Base-by-base conservation (phyloP, 805 yeast genomes). In the Cyberlindnera petersonii region DNA sequence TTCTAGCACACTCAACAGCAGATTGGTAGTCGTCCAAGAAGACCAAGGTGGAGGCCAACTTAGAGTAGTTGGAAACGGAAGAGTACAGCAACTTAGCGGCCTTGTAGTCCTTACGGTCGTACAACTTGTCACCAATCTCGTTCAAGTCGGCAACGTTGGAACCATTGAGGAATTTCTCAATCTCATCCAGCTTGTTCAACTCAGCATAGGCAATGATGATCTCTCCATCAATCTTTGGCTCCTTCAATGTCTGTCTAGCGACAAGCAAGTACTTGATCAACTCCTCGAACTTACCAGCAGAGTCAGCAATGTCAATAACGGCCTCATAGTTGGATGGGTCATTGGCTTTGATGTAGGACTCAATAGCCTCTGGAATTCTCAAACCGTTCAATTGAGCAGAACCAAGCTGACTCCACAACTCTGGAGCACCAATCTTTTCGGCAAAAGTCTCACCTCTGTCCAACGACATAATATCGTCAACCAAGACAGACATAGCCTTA, bases 1-100 rank as follows among this genome's bases (percentile, higher is more conserved):
- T 93, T 72, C 98, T 84, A 17, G 98, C 98, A 65, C 97, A 88
- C 59, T 93, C 98, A 47, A 93, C 98, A 36, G 98, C 98, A 40
- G 86, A 79, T 68, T 93, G 97, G 64, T 87, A 89, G 61, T 93
- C 97, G 39, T 79, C 80, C 56, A 93, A 71, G 69, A 81, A 88
- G 24, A 93, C 98, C 58, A 89, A 76, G 22, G 98, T 91, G n/a
- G 96, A 84, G 13, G 98, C 98, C 53, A 93, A 76, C 64, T 89
- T 93, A 34, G 96, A 83, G 74, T 95, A 91, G 68, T 91, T 93
- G 28, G 96, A 87, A 43, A 91, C 82, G 48, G 80, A 82, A 9
- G 88, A 70, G 65, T 77, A 93, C 53, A 94, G 76, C 47, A 87
- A 70, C 67, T 88, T 91, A 29, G 98, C 96, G 35, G 96, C 98